These are phyloP conservation scores for Canavalia gladiata DNA, from an alignment of 306 rosid genomes.

Conservation along the genomic window DNA sequence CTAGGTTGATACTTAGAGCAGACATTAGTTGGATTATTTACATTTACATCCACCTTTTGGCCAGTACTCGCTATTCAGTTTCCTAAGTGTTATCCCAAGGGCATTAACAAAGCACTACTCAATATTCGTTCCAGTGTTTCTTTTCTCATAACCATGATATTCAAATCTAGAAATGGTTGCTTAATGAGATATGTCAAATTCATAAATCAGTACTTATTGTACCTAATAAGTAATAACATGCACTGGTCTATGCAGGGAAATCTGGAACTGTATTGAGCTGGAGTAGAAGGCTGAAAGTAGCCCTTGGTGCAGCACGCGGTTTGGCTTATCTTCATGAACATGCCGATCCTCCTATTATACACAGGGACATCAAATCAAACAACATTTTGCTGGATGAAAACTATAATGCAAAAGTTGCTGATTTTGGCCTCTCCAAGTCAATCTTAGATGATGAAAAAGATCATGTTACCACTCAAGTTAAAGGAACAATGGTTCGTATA, in stretches of 20 bases:
- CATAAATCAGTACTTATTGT: not conserved
- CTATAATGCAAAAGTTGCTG: constrained; percentile 69
- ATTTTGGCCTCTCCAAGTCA: constrained; percentile 75
- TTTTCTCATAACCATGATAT: not conserved
- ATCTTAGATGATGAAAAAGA: constrained; percentile 54
- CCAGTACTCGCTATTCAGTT: not conserved
- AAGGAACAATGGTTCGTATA: constrained; percentile 72
- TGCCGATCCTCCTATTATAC: constrained; percentile 75
- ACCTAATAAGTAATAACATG: constrained; percentile 7
- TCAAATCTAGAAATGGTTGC: not conserved
- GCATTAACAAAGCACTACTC: not conserved
- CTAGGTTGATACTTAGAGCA: not conserved
- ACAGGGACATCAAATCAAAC: constrained; percentile 73
- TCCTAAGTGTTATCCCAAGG: not conserved
- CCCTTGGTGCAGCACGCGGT: constrained; percentile 73
- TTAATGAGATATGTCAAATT: not conserved
- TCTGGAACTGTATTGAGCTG: constrained; percentile 60
- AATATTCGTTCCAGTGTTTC: not conserved
- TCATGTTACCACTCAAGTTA: constrained; percentile 69
- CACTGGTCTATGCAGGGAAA: constrained; percentile 55
- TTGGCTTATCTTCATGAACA: constrained; percentile 75
- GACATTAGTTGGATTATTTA: not conserved
- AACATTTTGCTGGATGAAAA: constrained; percentile 67
- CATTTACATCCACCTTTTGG: constrained; percentile 2
- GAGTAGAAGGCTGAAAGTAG: constrained; percentile 63